Base-by-base conservation (phyloP, 1,284 basidiomycete genomes). In the Chalciporus sp. region DNA sequence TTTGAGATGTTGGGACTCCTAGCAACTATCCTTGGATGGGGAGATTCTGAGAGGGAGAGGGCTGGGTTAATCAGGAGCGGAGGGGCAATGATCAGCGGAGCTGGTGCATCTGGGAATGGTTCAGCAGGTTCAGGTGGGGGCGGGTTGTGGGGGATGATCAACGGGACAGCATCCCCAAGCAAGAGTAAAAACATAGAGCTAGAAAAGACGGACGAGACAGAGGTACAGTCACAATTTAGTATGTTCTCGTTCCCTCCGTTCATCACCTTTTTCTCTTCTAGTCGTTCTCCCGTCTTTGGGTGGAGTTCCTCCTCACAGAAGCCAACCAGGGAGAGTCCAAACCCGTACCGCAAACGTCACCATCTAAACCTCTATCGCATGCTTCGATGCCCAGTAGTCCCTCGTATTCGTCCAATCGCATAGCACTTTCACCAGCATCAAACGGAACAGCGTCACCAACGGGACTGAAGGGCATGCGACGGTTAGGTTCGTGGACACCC, bases 1-100 rank as follows among this genome's bases (percentile, higher is more conserved):
- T 99, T 96, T 71, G 97, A 99, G 74, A 98, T 99, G 88, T 82
- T 99, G 11, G 81, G 84, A 1, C 78, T 99, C 1, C 82, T 99
- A 6, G 82, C 92, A 2, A 92, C 92, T 5, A 89, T 99, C 47
- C 80, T 99, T 12, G 85, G 83, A 4, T 99, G 97, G 96, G 81
- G 82, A 44, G 95, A 98, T 57, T 76, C 80, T 39, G 95, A 99
- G 73, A 84, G 93, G 31, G 94, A 95, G 70, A 90, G 86, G 58
- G 96, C 95, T 0, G 96, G 96, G 0, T 51, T 65, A 41, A 69
- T 65, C 42, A 62, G 57, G 40, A 33, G 50, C 23, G 16, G 49
- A 20, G 64, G 59, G n/a, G 72, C 98, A 46, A 92, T 92, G 70
- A 81, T 89, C 12, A 72, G 74, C 31, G 19, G 31, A 12, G 12